A percentile compares a stretch with the other conserved stretches of the same genome.
Evolutionary conservation across 306 rosid species (phyloP).

Genomic region (Gillenia trifoliata): DNA sequence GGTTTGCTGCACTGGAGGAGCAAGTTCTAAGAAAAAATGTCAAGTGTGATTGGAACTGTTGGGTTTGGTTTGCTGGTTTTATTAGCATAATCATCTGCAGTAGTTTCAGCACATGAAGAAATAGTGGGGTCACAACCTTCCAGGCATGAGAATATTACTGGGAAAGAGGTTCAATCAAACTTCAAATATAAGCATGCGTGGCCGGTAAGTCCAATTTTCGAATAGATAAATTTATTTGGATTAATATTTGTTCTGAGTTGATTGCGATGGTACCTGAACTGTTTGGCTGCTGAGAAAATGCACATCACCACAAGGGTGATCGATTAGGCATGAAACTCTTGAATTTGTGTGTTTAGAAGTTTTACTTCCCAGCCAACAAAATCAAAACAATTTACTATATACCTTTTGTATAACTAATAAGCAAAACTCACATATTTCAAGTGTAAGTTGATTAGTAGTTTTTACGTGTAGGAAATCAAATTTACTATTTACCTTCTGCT

Average conservation of each 20-base stretch:
- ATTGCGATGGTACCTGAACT: neutral
- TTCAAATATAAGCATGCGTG: slow-evolving; percentile 53
- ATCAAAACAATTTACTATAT: too few relatives aligned
- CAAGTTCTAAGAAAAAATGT: slow-evolving; percentile 1
- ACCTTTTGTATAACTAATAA: neutral
- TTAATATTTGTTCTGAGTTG: too few relatives aligned
- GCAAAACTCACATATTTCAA: neutral
- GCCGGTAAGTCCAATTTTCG: slow-evolving; percentile 47
- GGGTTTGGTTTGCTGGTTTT: neutral
- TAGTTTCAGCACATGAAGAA: neutral
- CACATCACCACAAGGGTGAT: neutral
- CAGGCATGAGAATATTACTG: neutral
- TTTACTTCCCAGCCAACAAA: neutral
- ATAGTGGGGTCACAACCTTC: neutral
- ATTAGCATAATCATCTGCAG: neutral
- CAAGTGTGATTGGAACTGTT: neutral
- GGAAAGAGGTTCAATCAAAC: neutral
- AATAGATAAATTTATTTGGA: too few relatives aligned
- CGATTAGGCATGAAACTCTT: neutral
- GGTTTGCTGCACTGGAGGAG: neutral
- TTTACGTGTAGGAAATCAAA: slow-evolving; percentile 50
- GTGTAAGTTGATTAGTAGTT: neutral
- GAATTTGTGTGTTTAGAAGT: neutral
- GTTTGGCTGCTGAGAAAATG: neutral
- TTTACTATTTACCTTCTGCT: slow-evolving; percentile 15